Evolutionary conservation across 2,329 filamentous ascomycete genomes (phyloP).

Genomic region (Arthrinium phaeospermum): DNA sequence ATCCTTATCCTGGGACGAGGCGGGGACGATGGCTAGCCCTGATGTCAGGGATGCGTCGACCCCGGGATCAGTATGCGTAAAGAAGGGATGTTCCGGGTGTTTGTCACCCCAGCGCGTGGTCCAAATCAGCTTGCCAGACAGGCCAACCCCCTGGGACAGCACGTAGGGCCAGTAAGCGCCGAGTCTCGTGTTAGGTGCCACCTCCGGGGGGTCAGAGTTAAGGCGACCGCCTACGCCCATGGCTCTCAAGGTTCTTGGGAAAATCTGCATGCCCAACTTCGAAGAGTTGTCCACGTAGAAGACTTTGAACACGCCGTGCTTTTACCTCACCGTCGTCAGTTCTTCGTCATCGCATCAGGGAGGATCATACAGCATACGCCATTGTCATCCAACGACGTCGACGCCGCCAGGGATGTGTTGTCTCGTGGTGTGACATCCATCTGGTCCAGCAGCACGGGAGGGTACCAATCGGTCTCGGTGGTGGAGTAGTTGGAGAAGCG

Average conservation of each 20-base stretch:
- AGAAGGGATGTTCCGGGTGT: conserved; percentile 18
- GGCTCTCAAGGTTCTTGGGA: no score
- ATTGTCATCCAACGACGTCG: conserved; percentile 1
- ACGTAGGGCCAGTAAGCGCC: no score
- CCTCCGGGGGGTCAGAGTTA: no score
- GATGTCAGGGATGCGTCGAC: conserved; percentile 22
- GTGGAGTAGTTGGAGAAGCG: conserved; percentile 17
- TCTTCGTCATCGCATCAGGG: background rate
- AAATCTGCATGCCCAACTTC: no score
- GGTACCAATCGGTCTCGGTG: conserved; percentile 10
- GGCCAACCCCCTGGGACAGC: no score
- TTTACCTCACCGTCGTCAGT: no score
- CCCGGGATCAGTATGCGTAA: no score
- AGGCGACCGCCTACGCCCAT: no score
- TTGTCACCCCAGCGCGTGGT: background rate
- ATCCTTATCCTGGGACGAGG: conserved; percentile 25
- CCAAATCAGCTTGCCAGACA: no score
- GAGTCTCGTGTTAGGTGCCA: no score
- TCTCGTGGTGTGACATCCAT: background rate
- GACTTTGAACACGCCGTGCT: background rate
- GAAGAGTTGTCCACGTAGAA: conserved; percentile 14
- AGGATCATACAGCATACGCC: background rate
- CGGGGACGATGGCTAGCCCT: conserved; percentile 27
- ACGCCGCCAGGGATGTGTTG: conserved; percentile 20
- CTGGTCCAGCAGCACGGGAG: conserved; percentile 11